A percentile compares a stretch with the other conserved stretches of the same genome.
phyloP scores from a whole-genome alignment of 257 asterid genomes.

The Solanum neorickii region DNA sequence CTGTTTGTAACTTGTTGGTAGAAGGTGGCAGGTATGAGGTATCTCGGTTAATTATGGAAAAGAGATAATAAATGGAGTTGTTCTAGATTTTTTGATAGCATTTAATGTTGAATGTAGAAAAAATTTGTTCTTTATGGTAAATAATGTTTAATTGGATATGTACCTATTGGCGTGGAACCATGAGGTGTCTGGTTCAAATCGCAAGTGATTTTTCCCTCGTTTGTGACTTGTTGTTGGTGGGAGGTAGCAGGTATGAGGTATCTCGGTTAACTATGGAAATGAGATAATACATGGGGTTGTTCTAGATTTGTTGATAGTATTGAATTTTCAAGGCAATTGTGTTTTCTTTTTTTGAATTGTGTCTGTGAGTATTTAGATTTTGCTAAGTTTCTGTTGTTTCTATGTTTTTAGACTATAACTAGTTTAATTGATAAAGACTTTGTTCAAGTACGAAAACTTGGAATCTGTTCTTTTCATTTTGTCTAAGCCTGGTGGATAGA shows the following conservation, averaged over 20 bases:
- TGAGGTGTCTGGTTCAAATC: not conserved
- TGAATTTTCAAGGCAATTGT: not conserved
- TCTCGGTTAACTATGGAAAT: not conserved
- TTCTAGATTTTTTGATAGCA: not conserved
- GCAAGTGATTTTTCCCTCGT: not conserved
- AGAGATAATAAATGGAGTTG: not conserved
- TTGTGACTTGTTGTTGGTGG: not conserved
- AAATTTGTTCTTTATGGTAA: not conserved
- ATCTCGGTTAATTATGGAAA: not conserved
- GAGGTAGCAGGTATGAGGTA: not conserved
- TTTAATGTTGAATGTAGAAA: not conserved
- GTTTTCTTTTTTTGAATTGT: not conserved
- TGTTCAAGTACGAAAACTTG: not conserved
- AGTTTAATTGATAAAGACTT: not conserved
- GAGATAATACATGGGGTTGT: not conserved
- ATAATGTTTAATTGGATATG: not conserved
- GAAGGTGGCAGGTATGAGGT: not conserved
- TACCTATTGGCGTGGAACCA: not conserved
- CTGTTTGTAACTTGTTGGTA: not conserved
- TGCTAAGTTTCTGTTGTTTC: not conserved
- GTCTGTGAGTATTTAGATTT: not conserved
- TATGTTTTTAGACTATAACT: not conserved
- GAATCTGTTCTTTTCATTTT: not conserved
- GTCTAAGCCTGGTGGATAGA: not conserved
- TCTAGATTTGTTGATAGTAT: not conserved